Conservation (phyloP, 2,329 filamentous ascomycete species). For the Pseudocercospora fijiensis region DNA sequence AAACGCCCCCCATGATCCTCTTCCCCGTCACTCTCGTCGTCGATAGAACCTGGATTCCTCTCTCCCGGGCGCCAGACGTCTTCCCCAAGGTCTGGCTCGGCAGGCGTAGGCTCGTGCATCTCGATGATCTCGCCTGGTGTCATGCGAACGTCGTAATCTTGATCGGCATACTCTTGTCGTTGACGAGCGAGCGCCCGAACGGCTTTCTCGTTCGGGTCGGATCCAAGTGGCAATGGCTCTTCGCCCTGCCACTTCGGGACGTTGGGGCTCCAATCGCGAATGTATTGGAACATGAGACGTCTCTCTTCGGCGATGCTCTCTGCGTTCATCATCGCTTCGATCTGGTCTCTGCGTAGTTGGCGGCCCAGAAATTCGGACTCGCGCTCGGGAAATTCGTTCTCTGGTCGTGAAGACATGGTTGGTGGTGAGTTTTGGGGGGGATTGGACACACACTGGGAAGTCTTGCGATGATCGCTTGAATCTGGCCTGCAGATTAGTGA, state of each 20-base stretch:
- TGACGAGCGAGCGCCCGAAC: not conserved
- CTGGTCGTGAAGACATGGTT: not conserved
- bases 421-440: not conserved
- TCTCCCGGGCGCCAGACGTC: too few relatives aligned
- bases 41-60: too few relatives aligned
- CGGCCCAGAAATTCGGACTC: not conserved
- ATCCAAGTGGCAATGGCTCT: not conserved
- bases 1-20: too few relatives aligned
- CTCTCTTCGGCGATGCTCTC: not conserved
- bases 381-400: not conserved
- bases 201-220: constrained; percentile 1
- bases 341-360: not conserved
- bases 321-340: not conserved
- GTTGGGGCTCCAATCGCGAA: not conserved
- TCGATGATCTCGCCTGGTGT: not conserved
- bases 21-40: too few relatives aligned
- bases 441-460: not conserved
- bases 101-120: constrained; percentile 1
- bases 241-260: constrained; percentile 5
- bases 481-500: not conserved
- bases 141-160: not conserved
- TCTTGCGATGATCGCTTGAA: not conserved
- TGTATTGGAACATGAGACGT: not conserved
- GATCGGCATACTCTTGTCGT: not conserved
- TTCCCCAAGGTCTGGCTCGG: too few relatives aligned